Evolutionary conservation across 192 early-diverging fungal species (phyloP).

Genomic region (Spinellus fusiger): DNA sequence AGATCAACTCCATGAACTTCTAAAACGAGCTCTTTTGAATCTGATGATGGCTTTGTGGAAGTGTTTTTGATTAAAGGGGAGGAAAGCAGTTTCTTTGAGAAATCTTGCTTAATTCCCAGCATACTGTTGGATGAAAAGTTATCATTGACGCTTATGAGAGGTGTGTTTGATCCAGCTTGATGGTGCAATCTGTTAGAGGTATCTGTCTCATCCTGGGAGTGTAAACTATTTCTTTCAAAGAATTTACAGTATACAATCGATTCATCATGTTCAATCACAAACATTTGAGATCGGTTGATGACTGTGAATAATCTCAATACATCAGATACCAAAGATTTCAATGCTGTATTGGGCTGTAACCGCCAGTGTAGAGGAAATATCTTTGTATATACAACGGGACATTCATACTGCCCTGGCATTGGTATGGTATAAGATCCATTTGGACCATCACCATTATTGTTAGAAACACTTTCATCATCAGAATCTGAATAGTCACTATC

Average conservation of each 20-base stretch:
- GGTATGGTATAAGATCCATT: slow-evolving; percentile 21
- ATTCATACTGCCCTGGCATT: slow-evolving; percentile 61
- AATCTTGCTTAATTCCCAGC: background rate
- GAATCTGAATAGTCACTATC: slow-evolving; percentile 37
- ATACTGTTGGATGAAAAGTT: background rate
- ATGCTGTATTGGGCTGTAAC: slow-evolving; percentile 56
- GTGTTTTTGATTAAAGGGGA: background rate
- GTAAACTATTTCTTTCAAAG: slow-evolving; percentile 21
- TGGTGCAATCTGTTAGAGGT: background rate
- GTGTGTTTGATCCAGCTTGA: background rate
- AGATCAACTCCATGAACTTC: slow-evolving; percentile 64
- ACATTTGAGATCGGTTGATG: slow-evolving; percentile 66
- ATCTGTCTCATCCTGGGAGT: background rate
- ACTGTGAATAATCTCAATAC: slow-evolving; percentile 55
- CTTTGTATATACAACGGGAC: slow-evolving; percentile 55
- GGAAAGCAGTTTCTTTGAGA: background rate
- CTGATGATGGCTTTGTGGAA: background rate
- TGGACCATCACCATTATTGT: slow-evolving; percentile 15
- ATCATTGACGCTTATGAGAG: background rate
- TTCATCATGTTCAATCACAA: slow-evolving; percentile 51
- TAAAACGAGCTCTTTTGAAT: slow-evolving; percentile 50
- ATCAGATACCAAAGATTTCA: slow-evolving; percentile 49
- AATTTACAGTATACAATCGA: slow-evolving; percentile 52
- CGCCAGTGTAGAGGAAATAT: slow-evolving; percentile 70
- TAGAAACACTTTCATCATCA: slow-evolving; percentile 43